Conservation (phyloP, 106 monocot species). For the Cymbidium sinense region DNA sequence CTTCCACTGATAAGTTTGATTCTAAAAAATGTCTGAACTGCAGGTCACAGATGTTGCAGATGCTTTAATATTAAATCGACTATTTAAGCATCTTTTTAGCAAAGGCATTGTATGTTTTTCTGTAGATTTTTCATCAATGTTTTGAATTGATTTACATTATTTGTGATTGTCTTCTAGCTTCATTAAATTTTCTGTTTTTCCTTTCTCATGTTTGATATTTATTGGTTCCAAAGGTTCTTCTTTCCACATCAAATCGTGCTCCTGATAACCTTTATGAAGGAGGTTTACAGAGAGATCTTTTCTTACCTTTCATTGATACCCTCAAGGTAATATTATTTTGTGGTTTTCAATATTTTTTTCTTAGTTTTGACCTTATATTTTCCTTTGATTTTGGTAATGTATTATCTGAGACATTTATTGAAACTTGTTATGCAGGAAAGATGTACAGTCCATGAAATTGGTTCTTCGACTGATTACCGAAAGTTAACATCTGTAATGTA, state of each 20-base stretch:
- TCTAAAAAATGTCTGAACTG: constrained; percentile 12
- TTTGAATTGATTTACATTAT: constrained; percentile 5
- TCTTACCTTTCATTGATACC: constrained; percentile 87
- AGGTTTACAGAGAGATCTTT: constrained; percentile 96
- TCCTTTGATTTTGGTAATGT: background rate
- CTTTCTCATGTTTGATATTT: background rate
- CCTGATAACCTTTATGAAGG: constrained; percentile 97
- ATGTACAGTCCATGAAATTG: constrained; percentile 76
- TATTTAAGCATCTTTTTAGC: constrained; percentile 86
- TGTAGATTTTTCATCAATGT: background rate
- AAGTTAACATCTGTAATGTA: constrained; percentile 50
- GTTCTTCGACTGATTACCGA: constrained; percentile 84
- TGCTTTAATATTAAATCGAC: constrained; percentile 95
- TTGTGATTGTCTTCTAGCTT: background rate
- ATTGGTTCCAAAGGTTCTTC: constrained; percentile 48
- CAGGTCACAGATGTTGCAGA: constrained; percentile 99
- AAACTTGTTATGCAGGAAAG: constrained; percentile 52
- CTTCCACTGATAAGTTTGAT: background rate
- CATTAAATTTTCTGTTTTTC: background rate
- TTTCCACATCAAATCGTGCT: constrained; percentile 96
- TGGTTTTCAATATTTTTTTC: constrained; percentile 1
- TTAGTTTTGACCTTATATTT: constrained; percentile 2
- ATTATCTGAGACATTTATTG: background rate
- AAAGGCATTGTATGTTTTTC: constrained; percentile 77
- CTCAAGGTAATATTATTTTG: constrained; percentile 51